Conservation (phyloP, 2,329 filamentous ascomycete species). For the Fusarium sp. region DNA sequence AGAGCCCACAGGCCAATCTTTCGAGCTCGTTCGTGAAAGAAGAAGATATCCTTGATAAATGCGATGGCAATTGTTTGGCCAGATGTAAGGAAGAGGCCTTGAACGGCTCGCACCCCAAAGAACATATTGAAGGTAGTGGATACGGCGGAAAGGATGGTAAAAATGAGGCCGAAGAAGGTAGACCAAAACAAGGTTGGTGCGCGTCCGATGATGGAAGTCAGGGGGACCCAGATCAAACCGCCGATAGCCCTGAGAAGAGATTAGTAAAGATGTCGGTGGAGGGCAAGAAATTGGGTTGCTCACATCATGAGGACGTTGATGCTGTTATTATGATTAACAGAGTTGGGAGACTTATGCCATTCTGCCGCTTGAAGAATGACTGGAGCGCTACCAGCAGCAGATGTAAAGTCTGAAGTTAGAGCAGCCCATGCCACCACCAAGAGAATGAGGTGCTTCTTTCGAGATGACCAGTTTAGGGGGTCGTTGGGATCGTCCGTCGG, state of each 20-base stretch:
- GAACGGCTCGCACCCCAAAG: no score
- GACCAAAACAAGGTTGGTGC: constrained; percentile 40
- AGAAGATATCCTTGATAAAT: no score
- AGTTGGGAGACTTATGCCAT: constrained; percentile 23
- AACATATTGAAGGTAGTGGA: no score
- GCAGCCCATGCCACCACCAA: constrained; percentile 6
- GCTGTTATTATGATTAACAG: constrained; percentile 32
- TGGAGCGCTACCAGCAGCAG: constrained; percentile 35
- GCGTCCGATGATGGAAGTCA: constrained; percentile 39
- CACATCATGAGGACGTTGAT: constrained; percentile 36
- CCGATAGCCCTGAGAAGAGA: constrained; percentile 26
- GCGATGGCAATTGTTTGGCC: no score
- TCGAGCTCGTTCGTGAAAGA: constrained; percentile 48
- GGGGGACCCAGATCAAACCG: constrained; percentile 35
- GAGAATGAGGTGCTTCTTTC: no score
- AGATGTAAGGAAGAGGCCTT: no score
- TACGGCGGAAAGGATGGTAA: no score
- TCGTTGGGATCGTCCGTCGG: no score
- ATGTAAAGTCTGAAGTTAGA: constrained; percentile 38
- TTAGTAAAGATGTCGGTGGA: background rate
- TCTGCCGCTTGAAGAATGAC: constrained; percentile 37
- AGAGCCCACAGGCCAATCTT: constrained; percentile 64
- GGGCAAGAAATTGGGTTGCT: background rate
- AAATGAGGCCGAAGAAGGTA: no score
- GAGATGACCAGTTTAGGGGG: no score